These are phyloP conservation scores for Suhomyces terraborum DNA, from an alignment of 1,139 yeast genomes.

Conservation along the genomic window DNA sequence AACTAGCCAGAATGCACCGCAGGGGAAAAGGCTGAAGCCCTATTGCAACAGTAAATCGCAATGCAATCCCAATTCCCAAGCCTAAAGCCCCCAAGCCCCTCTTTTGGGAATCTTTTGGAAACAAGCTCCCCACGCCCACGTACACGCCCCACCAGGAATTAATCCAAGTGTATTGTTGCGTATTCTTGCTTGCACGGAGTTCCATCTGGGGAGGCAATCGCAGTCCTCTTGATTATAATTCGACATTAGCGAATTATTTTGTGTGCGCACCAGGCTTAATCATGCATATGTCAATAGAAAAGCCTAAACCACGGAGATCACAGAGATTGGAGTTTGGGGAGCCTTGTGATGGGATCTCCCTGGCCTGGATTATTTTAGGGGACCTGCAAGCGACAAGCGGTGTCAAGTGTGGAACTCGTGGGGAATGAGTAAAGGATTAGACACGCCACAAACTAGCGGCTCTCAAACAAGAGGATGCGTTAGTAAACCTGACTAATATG, in stretches of 20 bases:
- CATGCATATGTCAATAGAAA: conserved; percentile 4
- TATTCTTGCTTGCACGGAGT: conserved; percentile 5
- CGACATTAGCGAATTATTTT: conserved; percentile 3
- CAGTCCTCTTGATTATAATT: not conserved
- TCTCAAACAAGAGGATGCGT: too few species aligned
- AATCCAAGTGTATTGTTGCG: not conserved
- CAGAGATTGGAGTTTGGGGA: not conserved
- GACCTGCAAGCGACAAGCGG: too few species aligned
- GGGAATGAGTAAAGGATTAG: too few species aligned
- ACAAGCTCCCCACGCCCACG: not conserved
- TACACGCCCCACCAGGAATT: not conserved
- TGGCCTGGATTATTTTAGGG: not conserved
- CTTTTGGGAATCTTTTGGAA: too few species aligned
- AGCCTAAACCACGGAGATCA: not conserved
- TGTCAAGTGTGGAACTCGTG: too few species aligned
- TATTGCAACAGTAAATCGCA: too few species aligned
- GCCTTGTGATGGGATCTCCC: too few species aligned
- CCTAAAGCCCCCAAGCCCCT: not conserved
- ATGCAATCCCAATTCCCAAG: not conserved
- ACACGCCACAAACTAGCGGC: too few species aligned
- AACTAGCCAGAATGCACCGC: too few species aligned
- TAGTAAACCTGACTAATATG: not conserved
- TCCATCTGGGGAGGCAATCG: conserved; percentile 1
- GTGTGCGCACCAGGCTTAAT: conserved; percentile 1
- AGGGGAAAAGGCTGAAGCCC: too few species aligned